phyloP scores from a whole-genome alignment of 257 asterid genomes.

The Nicotiana noctiflora region DNA sequence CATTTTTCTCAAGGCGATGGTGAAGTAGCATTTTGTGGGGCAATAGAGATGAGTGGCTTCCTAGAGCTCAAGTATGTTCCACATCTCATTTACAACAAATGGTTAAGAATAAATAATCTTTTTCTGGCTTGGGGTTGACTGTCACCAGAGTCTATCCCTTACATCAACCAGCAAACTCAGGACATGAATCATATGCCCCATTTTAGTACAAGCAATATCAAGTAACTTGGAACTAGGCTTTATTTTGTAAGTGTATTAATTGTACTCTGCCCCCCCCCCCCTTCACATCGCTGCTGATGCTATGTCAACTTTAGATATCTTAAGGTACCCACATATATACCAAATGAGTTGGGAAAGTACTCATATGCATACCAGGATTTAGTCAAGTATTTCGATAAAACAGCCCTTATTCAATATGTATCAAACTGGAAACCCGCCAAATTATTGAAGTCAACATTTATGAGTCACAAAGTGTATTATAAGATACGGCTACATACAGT shows the following conservation, averaged over 20 bases:
- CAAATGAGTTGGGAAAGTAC: background rate
- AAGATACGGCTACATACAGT: background rate
- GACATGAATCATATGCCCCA: background rate
- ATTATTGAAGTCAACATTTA: background rate
- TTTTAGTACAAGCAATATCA: background rate
- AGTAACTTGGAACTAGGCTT: background rate
- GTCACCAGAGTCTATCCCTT: background rate
- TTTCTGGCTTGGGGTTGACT: background rate
- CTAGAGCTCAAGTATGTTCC: slow-evolving; percentile 85
- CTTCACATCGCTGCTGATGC: background rate
- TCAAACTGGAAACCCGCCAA: background rate
- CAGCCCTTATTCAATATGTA: background rate
- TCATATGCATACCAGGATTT: background rate
- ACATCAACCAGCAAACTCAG: background rate
- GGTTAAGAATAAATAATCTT: background rate
- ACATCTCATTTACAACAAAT: background rate
- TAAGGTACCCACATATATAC: background rate
- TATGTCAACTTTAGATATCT: background rate
- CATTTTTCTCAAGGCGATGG: slow-evolving; percentile 98
- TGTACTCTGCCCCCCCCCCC: too few relatives aligned
- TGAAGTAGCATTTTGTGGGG: slow-evolving; percentile 92
- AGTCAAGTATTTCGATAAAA: background rate
- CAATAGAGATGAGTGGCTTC: slow-evolving; percentile 96
- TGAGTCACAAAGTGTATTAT: background rate
- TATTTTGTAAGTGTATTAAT: background rate